These are phyloP conservation scores for Hypoxylon sp. DNA, from an alignment of 2,329 filamentous ascomycete genomes.

Conservation along the genomic window DNA sequence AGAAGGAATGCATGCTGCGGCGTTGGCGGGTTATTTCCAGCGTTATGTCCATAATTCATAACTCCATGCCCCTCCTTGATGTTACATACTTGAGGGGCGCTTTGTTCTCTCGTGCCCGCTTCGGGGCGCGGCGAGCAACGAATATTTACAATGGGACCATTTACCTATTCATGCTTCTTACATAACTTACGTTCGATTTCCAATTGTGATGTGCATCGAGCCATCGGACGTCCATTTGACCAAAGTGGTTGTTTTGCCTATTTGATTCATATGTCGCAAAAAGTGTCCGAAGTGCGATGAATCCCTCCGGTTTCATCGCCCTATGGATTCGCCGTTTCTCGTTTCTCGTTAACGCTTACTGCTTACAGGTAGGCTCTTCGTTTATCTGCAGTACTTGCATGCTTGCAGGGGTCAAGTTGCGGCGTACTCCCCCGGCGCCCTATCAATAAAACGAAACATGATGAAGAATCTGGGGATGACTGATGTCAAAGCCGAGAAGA, in stretches of 20 bases:
- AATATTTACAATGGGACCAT: constrained; percentile 34
- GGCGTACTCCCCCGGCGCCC: constrained; percentile 10
- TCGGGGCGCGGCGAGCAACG: constrained; percentile 32
- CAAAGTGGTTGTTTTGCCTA: constrained; percentile 1
- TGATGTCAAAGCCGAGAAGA: background rate
- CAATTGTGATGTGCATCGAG: constrained; percentile 18
- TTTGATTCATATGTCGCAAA: constrained; percentile 12
- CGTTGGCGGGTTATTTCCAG: constrained; percentile 46
- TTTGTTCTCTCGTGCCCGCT: constrained; percentile 11
- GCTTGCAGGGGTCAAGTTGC: constrained; percentile 24
- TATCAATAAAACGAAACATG: constrained; percentile 22
- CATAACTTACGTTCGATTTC: constrained; percentile 16
- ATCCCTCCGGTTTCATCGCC: constrained; percentile 15
- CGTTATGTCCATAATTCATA: constrained; percentile 43
- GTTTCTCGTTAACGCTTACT: background rate
- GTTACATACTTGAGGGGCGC: constrained; percentile 41
- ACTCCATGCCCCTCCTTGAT: constrained; percentile 42
- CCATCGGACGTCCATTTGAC: constrained; percentile 13
- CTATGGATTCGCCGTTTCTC: constrained; percentile 4
- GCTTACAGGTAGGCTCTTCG: constrained; percentile 16
- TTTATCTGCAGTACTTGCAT: constrained; percentile 21
- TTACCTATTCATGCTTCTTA: constrained; percentile 27
- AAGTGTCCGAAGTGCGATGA: background rate
- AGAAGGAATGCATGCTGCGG: constrained; percentile 45
- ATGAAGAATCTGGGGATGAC: constrained; percentile 23